Percentiles rank a stretch among this genome's conserved stretches.
Evolutionary conservation across 2,329 filamentous ascomycete genomes (phyloP).

Genomic region (Beauveria sp.): DNA sequence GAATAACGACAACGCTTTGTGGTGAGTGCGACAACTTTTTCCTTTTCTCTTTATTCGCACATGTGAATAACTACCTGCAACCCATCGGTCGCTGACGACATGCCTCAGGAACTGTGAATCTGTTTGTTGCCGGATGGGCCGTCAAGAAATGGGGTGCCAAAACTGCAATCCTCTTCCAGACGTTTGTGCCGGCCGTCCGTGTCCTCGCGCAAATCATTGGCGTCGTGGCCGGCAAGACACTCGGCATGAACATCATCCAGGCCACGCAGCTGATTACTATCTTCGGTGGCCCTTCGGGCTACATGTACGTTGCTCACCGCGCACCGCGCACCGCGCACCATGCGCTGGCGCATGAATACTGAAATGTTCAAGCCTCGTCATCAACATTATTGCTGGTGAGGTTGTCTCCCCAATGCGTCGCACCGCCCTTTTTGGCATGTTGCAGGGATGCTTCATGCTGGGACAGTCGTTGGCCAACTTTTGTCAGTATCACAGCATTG

Average conservation of each 20-base stretch:
- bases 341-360: neutral
- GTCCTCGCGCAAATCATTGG: conserved; percentile 58
- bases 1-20: conserved; percentile 60
- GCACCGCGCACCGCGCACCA: no score
- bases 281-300: conserved; percentile 60
- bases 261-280: conserved; percentile 59
- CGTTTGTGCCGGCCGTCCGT: conserved; percentile 56
- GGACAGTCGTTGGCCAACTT: conserved; percentile 58
- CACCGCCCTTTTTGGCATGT: conserved; percentile 56
- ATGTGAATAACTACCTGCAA: neutral
- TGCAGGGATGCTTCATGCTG: conserved; percentile 61
- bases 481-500: conserved; percentile 25
- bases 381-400: conserved; percentile 63
- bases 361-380: conserved; percentile 35
- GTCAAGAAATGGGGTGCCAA: conserved; percentile 61
- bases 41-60: neutral
- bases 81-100: neutral
- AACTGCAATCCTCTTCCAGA: conserved; percentile 53
- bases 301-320: conserved; percentile 36
- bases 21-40: conserved; percentile 28
- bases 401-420: conserved; percentile 51
- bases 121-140: conserved; percentile 59
- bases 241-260: conserved; percentile 63
- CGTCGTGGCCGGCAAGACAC: conserved; percentile 50
- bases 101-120: conserved; percentile 42